Conservation (phyloP, 768 basidiomycete genomes). For the Piloderma croceum region DNA sequence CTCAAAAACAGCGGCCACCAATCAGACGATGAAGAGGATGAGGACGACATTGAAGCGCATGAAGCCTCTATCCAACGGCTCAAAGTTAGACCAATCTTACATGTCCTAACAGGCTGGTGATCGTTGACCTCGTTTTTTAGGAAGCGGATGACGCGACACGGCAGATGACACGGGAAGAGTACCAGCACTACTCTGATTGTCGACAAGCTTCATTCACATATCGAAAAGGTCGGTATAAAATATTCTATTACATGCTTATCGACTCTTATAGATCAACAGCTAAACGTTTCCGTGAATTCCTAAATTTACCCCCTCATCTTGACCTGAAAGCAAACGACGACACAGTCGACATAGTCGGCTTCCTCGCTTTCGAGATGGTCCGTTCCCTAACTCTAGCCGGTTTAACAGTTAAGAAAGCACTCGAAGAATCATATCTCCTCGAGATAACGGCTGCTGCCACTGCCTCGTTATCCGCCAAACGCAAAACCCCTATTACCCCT, state of each 20-base stretch:
- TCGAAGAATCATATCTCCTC: constrained; percentile 65
- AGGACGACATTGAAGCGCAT: constrained; percentile 92
- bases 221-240: constrained; percentile 66
- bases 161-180: constrained; percentile 95
- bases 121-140: constrained; percentile 28
- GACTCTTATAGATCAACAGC: constrained; percentile 37
- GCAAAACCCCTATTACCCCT: too few relatives aligned
- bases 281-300: constrained; percentile 91
- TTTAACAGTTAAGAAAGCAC: constrained; percentile 71
- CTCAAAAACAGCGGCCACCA: constrained; percentile 70
- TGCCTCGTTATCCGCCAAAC: too few relatives aligned
- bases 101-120: neutral
- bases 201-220: constrained; percentile 96
- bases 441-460: too few relatives aligned
- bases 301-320: constrained; percentile 80
- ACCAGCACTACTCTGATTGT: constrained; percentile 95
- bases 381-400: constrained; percentile 88
- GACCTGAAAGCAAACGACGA: constrained; percentile 91
- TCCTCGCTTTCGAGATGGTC: constrained; percentile 96
- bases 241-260: neutral
- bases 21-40: constrained; percentile 93
- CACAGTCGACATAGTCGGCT: constrained; percentile 93
- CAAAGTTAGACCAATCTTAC: constrained; percentile 42
- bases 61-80: constrained; percentile 88
- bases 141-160: constrained; percentile 94